A percentile compares a stretch with the other conserved stretches of the same genome.
Conservation (phyloP, 2,329 filamentous ascomycete species). For the Fusarium sp. region DNA sequence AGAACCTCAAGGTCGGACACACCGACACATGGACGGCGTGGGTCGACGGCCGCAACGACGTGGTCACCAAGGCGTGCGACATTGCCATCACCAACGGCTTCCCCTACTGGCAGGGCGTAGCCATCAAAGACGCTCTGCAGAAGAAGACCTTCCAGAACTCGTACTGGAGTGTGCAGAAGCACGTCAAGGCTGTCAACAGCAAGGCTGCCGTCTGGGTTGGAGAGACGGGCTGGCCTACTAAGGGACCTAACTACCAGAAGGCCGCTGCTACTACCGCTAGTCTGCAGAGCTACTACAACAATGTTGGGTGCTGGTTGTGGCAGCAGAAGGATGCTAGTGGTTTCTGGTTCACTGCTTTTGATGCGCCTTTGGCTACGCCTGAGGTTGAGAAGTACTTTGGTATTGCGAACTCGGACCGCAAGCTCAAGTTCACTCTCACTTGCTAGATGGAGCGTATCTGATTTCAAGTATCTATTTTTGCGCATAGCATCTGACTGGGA, state of each 20-base stretch:
- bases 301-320: slow-evolving; percentile 37
- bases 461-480: background rate
- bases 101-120: slow-evolving; percentile 38
- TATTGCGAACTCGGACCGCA: slow-evolving; percentile 34
- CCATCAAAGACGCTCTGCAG: slow-evolving; percentile 37
- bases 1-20: slow-evolving; percentile 39
- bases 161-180: slow-evolving; percentile 30
- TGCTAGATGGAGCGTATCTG: slow-evolving; percentile 12
- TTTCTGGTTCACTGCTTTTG: slow-evolving; percentile 41
- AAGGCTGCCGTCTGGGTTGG: slow-evolving; percentile 37
- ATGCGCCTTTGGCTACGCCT: slow-evolving; percentile 20
- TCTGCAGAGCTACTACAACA: slow-evolving; percentile 36
- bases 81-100: slow-evolving; percentile 40
- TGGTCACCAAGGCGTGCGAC: slow-evolving; percentile 37
- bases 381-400: slow-evolving; percentile 41
- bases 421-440: slow-evolving; percentile 36
- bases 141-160: slow-evolving; percentile 40
- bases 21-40: slow-evolving; percentile 40
- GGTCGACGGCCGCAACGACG: slow-evolving; percentile 39
- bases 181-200: slow-evolving; percentile 32
- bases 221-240: slow-evolving; percentile 37
- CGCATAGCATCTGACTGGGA: background rate
- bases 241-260: slow-evolving; percentile 32
- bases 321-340: slow-evolving; percentile 24
- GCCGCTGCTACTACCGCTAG: slow-evolving; percentile 19